Conservation (phyloP, 2,329 filamentous ascomycete genomes). For the Tolypocladium ophioglossoides region DNA sequence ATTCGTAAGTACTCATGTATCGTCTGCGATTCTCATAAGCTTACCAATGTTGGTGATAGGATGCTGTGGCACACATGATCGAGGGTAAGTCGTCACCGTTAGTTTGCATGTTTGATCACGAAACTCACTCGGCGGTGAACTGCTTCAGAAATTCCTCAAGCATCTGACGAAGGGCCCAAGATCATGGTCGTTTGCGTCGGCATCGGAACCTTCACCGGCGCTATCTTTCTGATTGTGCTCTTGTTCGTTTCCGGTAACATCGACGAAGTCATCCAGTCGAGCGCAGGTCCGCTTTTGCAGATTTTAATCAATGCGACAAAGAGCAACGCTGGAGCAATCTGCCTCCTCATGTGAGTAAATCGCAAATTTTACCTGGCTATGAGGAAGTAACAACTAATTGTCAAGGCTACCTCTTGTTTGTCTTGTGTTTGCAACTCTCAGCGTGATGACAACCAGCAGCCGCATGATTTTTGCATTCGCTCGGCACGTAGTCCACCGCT, state of each 20-base stretch:
- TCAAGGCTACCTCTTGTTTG: constrained; percentile 44
- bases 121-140: background rate
- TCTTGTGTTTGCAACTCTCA: constrained; percentile 51
- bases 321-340: constrained; percentile 50
- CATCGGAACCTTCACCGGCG: constrained; percentile 53
- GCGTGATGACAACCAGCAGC: constrained; percentile 54
- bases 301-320: constrained; percentile 53
- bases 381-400: background rate
- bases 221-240: constrained; percentile 50
- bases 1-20: constrained; percentile 9
- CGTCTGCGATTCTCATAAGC: no score
- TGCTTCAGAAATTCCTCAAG: constrained; percentile 17
- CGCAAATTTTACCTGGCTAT: background rate
- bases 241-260: constrained; percentile 54
- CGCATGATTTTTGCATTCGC: constrained; percentile 60
- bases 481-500: constrained; percentile 22
- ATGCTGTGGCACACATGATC: constrained; percentile 25
- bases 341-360: constrained; percentile 45
- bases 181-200: constrained; percentile 44
- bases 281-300: constrained; percentile 47
- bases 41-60: constrained; percentile 4
- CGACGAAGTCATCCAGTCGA: constrained; percentile 40
- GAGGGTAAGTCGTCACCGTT: constrained; percentile 8
- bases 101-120: accelerated
- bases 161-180: constrained; percentile 17